phyloP scores from a whole-genome alignment of 805 yeast genomes.

The Ogataea saltuana region DNA sequence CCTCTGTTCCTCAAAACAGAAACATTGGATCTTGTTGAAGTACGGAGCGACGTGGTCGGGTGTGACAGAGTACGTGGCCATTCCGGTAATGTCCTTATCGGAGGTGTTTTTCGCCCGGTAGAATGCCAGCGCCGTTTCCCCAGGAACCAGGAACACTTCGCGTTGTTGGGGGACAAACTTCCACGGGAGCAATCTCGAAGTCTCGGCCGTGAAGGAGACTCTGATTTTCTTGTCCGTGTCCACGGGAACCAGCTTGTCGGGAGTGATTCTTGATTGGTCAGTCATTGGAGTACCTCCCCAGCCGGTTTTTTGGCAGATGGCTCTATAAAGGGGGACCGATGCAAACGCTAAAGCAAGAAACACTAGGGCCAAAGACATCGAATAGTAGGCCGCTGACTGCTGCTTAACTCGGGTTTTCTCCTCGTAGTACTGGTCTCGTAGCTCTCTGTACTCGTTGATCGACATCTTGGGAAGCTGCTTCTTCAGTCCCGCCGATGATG shows the following conservation, averaged over 20 bases:
- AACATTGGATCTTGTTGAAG: slow-evolving; percentile 96
- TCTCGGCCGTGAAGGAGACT: slow-evolving; percentile 89
- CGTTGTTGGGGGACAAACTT: slow-evolving; percentile 90
- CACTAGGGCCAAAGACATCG: slow-evolving; percentile 64
- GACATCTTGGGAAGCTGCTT: slow-evolving; percentile 34
- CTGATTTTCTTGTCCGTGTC: slow-evolving; percentile 79
- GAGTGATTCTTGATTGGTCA: slow-evolving; percentile 74
- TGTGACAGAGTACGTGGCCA: slow-evolving; percentile 96
- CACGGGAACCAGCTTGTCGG: slow-evolving; percentile 86
- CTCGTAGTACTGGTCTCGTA: slow-evolving; percentile 30
- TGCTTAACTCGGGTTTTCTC: slow-evolving; percentile 38
- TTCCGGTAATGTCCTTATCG: slow-evolving; percentile 90
- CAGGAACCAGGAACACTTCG: slow-evolving; percentile 90
- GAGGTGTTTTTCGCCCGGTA: slow-evolving; percentile 87
- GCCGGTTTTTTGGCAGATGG: slow-evolving; percentile 91
- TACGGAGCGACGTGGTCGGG: slow-evolving; percentile 97
- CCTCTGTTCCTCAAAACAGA: slow-evolving; percentile 96
- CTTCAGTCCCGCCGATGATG: slow-evolving; percentile 5
- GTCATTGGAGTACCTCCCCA: slow-evolving; percentile 96
- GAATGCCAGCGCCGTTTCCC: slow-evolving; percentile 96
- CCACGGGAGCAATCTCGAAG: slow-evolving; percentile 92
- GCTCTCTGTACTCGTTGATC: slow-evolving; percentile 32
- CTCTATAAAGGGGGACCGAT: slow-evolving; percentile 90
- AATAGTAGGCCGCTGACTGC: slow-evolving; percentile 62
- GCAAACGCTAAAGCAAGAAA: slow-evolving; percentile 81